Base-by-base conservation (phyloP, 441 rosid species). In the Populus tomentosa region DNA sequence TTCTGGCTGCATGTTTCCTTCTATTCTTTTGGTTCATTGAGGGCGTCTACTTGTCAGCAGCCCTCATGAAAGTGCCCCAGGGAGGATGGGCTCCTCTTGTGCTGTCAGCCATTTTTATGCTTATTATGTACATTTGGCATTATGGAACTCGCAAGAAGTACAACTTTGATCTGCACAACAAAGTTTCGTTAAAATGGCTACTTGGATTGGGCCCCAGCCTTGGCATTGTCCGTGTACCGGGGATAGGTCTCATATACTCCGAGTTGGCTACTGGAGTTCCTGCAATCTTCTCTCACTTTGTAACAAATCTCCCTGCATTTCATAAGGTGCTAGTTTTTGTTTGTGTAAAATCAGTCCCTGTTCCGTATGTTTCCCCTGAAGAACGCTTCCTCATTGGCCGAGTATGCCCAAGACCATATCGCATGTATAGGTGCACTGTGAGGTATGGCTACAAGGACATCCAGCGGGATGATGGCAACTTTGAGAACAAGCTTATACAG, bases 301-400 rank as follows among this genome's bases (percentile, higher is more conserved):
- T 95, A 7, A 95, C 97, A 46, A 95, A 95, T 84, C 88, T 95
- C 71, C 98, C 98, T 9, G 98, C 99, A 0, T 95, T 95, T 83
- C 97, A 92, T 72, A 87, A 92, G 79, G 95, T 93, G 36, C 80
- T 90, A 71, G 99, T 93, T 80, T 95, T 95, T 77, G 94, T 95
- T 42, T 95, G 99, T 77, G 96, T 93, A 78, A 95, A 95, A 87
- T 92, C 99, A 66, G 99, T 95, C 75, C 96, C 95, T 1, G 96
- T 95, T 76, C 99, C 99, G 2, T 85, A 81, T 70, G 99, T 95
- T 70, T 74, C 89, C 62, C 90, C 95, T 23, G 94, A 93, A 72
- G 98, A 95, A 81, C 94, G 99, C 66, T 95, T 90, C 82, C 97
- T 95, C 69, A 91, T 95, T 50, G 99, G 99, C 24, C 94, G 99